phyloP scores from a whole-genome alignment of 176 grass and related monocot genomes.

The barley (Hordeum vulgare) region MorexV3_pseudomolecules_assembly NC_058518.1:509171345-509171844 shows the following conservation, averaged over 20 bases:
- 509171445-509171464: neutral
- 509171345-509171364: too few relatives aligned
- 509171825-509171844: neutral
- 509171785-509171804: conserved; percentile 5
- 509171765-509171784: neutral
- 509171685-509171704: conserved; percentile 27
- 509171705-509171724: conserved; percentile 23
- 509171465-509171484: neutral
- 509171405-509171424: too few relatives aligned
- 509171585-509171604: conserved; percentile 20
- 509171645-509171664: conserved; percentile 13
- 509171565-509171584: conserved; percentile 29
- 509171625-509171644: neutral
- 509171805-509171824: conserved; percentile 11
- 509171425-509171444: too few relatives aligned
- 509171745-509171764: neutral
- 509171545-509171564: neutral
- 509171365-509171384: too few relatives aligned
- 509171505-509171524: neutral
- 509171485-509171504: neutral
- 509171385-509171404: too few relatives aligned
- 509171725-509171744: neutral
- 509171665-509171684: neutral
- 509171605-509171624: neutral
- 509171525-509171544: neutral